Conservation (phyloP, 163 green algal genomes). For the Scenedesmus sp. region DNA sequence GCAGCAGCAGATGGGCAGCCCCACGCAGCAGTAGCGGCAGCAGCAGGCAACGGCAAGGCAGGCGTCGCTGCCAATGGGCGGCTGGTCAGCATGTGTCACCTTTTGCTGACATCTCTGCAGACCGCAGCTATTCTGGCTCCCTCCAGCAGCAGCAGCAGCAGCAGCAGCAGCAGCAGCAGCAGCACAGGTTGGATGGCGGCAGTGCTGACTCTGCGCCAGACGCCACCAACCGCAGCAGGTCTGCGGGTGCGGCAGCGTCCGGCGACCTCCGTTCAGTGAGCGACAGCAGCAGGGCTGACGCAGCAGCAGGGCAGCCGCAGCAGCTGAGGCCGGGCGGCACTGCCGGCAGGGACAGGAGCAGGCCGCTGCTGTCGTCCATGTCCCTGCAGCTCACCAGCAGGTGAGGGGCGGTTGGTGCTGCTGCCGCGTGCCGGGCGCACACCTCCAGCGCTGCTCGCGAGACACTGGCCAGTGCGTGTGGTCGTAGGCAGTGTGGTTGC, state of each 20-base stretch:
- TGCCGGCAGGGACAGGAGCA: background rate
- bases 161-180: too few relatives aligned
- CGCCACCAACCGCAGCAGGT: background rate
- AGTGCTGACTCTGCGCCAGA: background rate
- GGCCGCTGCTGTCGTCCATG: conserved; percentile 38
- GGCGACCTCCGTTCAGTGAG: background rate
- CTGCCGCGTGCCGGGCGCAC: too few relatives aligned
- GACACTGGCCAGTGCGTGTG: too few relatives aligned
- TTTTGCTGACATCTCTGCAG: background rate
- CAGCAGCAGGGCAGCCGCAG: conserved; percentile 1
- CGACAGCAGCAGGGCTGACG: background rate
- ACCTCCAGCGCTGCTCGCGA: too few relatives aligned
- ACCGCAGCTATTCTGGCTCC: background rate
- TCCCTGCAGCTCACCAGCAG: conserved; percentile 2
- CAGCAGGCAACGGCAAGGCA: background rate
- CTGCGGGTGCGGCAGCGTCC: background rate
- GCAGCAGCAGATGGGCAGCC: background rate
- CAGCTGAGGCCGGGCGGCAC: background rate
- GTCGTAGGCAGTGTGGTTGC: too few relatives aligned
- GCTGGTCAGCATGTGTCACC: background rate
- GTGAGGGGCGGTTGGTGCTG: background rate
- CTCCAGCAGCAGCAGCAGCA: background rate
- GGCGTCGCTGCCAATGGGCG: background rate
- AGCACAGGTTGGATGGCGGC: background rate
- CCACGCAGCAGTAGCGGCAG: background rate